Base-by-base conservation (phyloP, 2,329 filamentous ascomycete species). In the Aspergillus glaucus region DNA sequence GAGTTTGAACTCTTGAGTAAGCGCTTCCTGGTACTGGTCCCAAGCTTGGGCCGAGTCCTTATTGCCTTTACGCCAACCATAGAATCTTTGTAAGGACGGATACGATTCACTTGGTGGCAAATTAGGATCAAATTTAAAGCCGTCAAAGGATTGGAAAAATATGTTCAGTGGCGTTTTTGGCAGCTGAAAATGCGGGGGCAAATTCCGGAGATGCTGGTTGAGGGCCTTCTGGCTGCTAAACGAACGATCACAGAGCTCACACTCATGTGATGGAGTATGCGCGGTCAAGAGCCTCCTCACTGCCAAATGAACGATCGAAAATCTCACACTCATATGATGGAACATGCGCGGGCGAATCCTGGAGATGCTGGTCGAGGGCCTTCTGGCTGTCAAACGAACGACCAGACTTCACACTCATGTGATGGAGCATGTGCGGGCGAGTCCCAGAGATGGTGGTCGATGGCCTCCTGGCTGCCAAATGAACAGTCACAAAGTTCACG, bases 1-100 rank as follows among this genome's bases (percentile, higher is more conserved):
- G 22, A 51, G 47, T 24, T 51, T 50, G 15, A 51, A 51, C 43
- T 51, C 37, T 17, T 51, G 30, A 37, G 42, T 46, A 40, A 51
- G 50, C 14, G 50, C 43, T 15, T 36, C 44, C 28, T 51, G 50
- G 43, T 50, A 51, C 10, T 19, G 28, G 47, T 48, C 37, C 42
- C 47, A 50, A 21, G 40, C 40, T 24, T 26, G 1, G 22, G 9
- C 10, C 3, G 40, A 42, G 40, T 42, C 19, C 19, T 14, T 14
- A 42, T 42, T 19, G 19, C 40, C 40, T 26, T 22, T 24, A 21
- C 1, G 19, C 19, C 40, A 42, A 42, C 40, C 40, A 14, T 42
- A 42, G 40, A 42, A 42, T 21, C 9, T 42, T 19, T 42, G 40
- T 42, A 42, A 24, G 19, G 22, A 26, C 19, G 19, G 12, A 42